Evolutionary conservation across 164 flowering plant species (phyloP).

Genomic region (Warburgia ugandensis): DNA sequence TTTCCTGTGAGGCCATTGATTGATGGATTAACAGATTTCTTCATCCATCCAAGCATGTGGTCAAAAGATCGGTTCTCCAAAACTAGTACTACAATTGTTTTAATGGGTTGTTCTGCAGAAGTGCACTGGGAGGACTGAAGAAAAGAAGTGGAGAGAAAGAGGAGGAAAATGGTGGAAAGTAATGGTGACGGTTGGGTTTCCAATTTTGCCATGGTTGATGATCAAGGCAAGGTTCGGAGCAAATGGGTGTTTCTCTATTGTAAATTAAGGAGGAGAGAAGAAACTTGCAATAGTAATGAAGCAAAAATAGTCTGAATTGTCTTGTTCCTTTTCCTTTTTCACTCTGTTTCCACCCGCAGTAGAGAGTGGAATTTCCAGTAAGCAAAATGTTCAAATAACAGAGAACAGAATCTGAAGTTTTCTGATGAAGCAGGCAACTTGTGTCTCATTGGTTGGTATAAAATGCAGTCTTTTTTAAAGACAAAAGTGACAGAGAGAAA

Average conservation of each 20-base stretch:
- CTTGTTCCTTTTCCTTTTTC: too few species aligned
- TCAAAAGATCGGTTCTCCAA: conserved; percentile 80
- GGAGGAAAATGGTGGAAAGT: conserved; percentile 19
- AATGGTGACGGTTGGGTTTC: conserved; percentile 9
- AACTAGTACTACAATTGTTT: conserved; percentile 63
- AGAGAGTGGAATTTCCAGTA: too few species aligned
- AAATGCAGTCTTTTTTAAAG: too few species aligned
- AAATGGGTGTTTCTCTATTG: background rate
- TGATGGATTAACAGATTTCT: conserved; percentile 45
- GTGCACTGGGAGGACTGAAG: conserved; percentile 2
- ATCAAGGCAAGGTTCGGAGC: background rate
- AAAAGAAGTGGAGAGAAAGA: conserved; percentile 8
- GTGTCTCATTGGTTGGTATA: too few species aligned
- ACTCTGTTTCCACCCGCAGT: too few species aligned
- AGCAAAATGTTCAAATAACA: too few species aligned
- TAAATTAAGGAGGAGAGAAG: background rate
- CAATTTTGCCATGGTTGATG: background rate
- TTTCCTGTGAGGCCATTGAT: conserved; percentile 70
- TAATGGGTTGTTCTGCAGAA: conserved; percentile 43
- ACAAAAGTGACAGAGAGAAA: too few species aligned
- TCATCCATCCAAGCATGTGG: conserved; percentile 91
- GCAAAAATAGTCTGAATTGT: too few species aligned
- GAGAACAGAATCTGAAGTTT: too few species aligned
- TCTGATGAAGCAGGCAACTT: too few species aligned
- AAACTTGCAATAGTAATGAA: too few species aligned